Evolutionary conservation across 2,329 filamentous ascomycete species (phyloP), one percentile per base, ranked within the genome.

Genomic region (Alternaria rosae): DNA sequence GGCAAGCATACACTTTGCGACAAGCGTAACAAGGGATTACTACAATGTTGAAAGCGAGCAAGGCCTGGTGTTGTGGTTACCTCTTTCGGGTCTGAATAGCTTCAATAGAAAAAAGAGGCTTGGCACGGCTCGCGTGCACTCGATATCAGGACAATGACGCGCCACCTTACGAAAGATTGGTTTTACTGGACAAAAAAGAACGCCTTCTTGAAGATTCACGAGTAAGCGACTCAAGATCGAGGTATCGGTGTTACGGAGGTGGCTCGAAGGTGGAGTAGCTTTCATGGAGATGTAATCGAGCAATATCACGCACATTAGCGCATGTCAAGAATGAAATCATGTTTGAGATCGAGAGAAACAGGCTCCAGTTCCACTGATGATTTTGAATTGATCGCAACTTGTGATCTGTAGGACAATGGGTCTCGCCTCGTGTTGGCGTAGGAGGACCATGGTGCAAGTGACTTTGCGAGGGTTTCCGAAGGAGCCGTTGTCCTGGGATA

Each of bases 71-170:
- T 47, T 65, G 54, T 55, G 43, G 41, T 69, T 65, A 32, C 67
- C 68, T 50, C 32, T 69, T 72, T 62, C n/a, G 66, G 71, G 66
- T 66, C 61, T 75, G 66, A 76, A 76, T 76, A 77, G 64, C 54
- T 50, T 67, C 61, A 70, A 74, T 74, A 70, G 64, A 61, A 52
- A 53, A 47, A 30, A 26, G 32, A 62, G 57, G 51, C 69, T 75
- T 74, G 70, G 67, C 70, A 47, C 23, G 13, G 8, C 41, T 20
- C 43, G 30, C 38, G 42, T 57, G n/a, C 13, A 41, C 30, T 38
- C 48, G 8, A 61, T 21, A n/a, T 51, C 11, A 50, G 12, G n/a
- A 15, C 20, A 20, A 54, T 32, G 42, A 35, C n/a, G 9, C 9
- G 28, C 30, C 44, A 42, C 38, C 9, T 13, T 20, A 23, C 21